Base-by-base conservation (phyloP, 1,139 yeast genomes). In the Scheffersomyces illinoinensis region DNA sequence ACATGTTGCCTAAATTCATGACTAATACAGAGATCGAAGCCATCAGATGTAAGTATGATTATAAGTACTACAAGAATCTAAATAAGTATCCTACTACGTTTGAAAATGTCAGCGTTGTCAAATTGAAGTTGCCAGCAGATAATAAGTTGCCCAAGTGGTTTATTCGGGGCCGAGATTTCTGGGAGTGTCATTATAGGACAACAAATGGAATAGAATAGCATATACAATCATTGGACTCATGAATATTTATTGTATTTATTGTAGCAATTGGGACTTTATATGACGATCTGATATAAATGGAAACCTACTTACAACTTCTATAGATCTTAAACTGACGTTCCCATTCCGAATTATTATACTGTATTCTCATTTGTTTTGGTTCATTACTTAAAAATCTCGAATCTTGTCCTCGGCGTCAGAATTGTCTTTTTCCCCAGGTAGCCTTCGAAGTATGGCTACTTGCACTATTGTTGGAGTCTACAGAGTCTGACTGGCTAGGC, bases 91-190 rank as follows among this genome's bases (percentile, higher is more conserved):
- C 74, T 7, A 68, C 69, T 52, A 70, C 69, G 47, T 77, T 71
- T 62, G 81, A 76, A 54, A 74, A 76, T 59, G 80, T 79, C 21
- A 75, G 76, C 49, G 76, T 75, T 47, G 72, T 82, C 12, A 79
- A 76, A 62, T 74, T 89, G 56, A 77, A 77, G 58, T 76, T 91
- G 7, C 96, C 97, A 0, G 76, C 82, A 3, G 91, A 87, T 58
- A 74, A 77, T 39, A 78, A 82, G 55, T 76, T 91, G 47, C 96
- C 97, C 0, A 78, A 73, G 2, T 91, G 97, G 97, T 90, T 90
- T 66, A 76, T 78, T 20, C 74, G 77, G 54, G 89, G 88, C 57
- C 71, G 93, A 59, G 83, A 85, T 62, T 70, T 78, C 61, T 90
- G 96, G 96, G 89, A 87, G 64, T 74, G 66, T 17, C 62, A 57